Conservation (phyloP, 495 filamentous ascomycete genomes). For the Penicillium psychrofluorescens region DNA sequence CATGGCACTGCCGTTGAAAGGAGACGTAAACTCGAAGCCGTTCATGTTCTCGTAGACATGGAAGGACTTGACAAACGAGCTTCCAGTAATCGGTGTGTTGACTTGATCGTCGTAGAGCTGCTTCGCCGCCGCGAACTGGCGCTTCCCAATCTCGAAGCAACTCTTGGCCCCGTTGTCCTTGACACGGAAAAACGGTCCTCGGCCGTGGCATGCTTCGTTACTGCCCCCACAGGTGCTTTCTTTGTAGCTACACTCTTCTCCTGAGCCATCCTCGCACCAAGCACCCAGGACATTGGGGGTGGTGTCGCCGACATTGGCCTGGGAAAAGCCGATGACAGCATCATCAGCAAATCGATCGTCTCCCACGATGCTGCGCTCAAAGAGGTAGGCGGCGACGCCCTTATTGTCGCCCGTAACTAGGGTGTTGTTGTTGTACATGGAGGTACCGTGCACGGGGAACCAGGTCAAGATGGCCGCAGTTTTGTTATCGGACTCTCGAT, state of each 20-base stretch:
- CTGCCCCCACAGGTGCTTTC: constrained; percentile 75
- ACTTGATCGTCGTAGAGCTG: constrained; percentile 47
- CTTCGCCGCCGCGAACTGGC: constrained; percentile 58
- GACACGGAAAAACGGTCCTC: constrained; percentile 72
- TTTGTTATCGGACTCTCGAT: constrained; percentile 61
- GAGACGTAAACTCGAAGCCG: constrained; percentile 61
- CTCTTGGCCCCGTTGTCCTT: constrained; percentile 64
- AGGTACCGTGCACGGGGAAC: constrained; percentile 93
- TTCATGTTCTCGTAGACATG: constrained; percentile 73
- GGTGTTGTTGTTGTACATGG: constrained; percentile 88
- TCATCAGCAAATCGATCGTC: constrained; percentile 48
- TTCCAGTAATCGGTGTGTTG: constrained; percentile 35
- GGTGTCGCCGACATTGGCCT: constrained; percentile 90
- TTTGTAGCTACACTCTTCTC: constrained; percentile 57
- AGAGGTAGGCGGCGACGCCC: constrained; percentile 80
- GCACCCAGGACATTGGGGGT: constrained; percentile 82
- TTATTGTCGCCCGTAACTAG: constrained; percentile 93
- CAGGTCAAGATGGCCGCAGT: constrained; percentile 78
- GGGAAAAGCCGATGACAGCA: constrained; percentile 93
- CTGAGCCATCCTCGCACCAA: constrained; percentile 71
- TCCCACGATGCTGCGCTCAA: constrained; percentile 63
- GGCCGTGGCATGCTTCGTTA: constrained; percentile 72
- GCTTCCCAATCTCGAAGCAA: constrained; percentile 66
- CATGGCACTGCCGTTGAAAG: constrained; percentile 63
- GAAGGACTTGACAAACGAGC: constrained; percentile 56